A percentile compares a stretch with the other conserved stretches of the same genome.
Evolutionary conservation across 768 basidiomycete species (phyloP).

Genomic region (Calocybe gangraenosa): DNA sequence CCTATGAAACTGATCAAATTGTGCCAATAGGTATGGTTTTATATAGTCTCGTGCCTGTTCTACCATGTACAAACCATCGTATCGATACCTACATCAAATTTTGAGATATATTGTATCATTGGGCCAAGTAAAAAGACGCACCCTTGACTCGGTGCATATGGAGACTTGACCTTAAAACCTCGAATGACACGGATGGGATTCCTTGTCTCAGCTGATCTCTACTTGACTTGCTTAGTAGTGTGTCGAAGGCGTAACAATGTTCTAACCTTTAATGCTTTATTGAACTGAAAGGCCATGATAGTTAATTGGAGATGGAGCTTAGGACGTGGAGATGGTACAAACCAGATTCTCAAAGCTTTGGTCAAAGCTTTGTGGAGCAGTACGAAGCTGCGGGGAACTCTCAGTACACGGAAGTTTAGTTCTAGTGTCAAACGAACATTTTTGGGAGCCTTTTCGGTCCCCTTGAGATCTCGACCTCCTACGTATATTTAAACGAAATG

Average conservation of each 20-base stretch:
- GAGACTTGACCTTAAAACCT: constrained; percentile 71
- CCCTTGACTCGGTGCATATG: constrained; percentile 80
- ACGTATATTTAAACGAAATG: constrained; percentile 7
- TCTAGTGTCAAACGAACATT: constrained; percentile 50
- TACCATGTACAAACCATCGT: constrained; percentile 84
- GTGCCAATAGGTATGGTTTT: background rate
- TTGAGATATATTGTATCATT: background rate
- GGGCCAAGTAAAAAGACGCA: constrained; percentile 21
- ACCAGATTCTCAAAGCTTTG: constrained; percentile 73
- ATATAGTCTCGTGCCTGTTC: constrained; percentile 48
- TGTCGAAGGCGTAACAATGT: background rate
- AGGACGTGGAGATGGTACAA: background rate
- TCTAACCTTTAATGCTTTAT: constrained; percentile 61
- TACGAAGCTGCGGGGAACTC: constrained; percentile 60
- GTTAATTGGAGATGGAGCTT: background rate
- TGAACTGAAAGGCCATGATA: constrained; percentile 44
- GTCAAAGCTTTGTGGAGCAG: constrained; percentile 81
- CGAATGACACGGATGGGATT: constrained; percentile 86
- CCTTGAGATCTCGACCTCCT: constrained; percentile 86
- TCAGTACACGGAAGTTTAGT: background rate
- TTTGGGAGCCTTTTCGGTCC: constrained; percentile 77
- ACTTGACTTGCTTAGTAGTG: background rate
- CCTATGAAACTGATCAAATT: constrained; percentile 30
- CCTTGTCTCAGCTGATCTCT: constrained; percentile 76
- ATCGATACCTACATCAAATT: constrained; percentile 60